Base-by-base conservation (phyloP, 225 moss, liverwort and hornwort genomes). In the Bryoerythrophyllum caledonicum region DNA sequence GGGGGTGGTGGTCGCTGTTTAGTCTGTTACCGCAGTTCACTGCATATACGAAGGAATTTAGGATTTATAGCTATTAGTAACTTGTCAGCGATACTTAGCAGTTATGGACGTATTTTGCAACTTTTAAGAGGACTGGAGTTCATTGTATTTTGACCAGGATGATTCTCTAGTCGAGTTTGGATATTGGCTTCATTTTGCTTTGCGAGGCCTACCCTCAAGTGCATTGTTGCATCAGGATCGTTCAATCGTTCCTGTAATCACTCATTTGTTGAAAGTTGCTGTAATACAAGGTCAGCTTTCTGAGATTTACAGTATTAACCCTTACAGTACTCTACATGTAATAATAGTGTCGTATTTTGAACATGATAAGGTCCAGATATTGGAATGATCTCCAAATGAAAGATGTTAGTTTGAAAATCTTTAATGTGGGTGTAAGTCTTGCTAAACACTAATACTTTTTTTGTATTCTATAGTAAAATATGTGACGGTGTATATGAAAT, bases 1-100 rank as follows among this genome's bases (percentile, higher is more conserved):
- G 77, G 93, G 97, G 51, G 83, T 91, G 85, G 77, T 79, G 49
- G 97, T 93, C 67, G 89, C 94, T 67, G 97, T 94, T 30, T 97
- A 88, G 64, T 64, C 30, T 79, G 17, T 55, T 41, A 27, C 59
- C 58, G 60, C 44, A 60, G 55, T 76, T 34, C 57, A 68, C 41
- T 30, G 3, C 30, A 27, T 17, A 28, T 21, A 40, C n/a, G 24
- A 30, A 65, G 27, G 10, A 67, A 67, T 38, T 68, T 66, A 38
- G 61, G 34, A 13, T 61, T 43, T 10, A 44, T 37, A 23, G 48
- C 54, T 78, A 40, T 44, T 32, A 52, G 38, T 54, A 55, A 54
- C 13, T 15, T 23, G 57, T 23, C 21, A 67, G 38, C n/a, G 51
- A 21, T 52, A 46, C 41, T 67, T 67, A 8, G 52, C 30, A 53